Evolutionary conservation across 352 stramenopile genomes (phyloP), one percentile per base, ranked within the genome.

Genomic region (Phytophthora podocarpi): DNA sequence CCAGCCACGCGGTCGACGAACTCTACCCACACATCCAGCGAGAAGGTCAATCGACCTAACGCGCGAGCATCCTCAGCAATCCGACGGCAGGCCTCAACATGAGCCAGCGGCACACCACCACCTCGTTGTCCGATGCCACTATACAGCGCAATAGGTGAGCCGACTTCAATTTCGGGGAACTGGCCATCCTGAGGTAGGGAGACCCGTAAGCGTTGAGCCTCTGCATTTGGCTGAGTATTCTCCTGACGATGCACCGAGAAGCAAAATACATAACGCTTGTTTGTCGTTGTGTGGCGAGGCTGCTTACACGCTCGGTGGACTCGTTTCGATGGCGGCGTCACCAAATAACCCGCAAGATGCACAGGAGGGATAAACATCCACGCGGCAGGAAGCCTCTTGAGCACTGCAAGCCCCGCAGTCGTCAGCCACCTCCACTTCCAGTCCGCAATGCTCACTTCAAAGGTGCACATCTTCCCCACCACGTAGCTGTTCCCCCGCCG

Each of bases 1-100:
- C 82, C 81, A 9, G 68, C 72, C 5, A 74, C 55, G 1, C 69
- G 64, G 26, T 94, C 82, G 4, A 92, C 84, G 8, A 71, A 78
- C 35, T 94, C 85, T 15, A 92, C 56, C 85, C 85, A 94, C 49
- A 86, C 68, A n/a, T 77, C 69, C 3, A 91, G 59, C 11, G 72
- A 76, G 23, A 92, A 92, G 20, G 52, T 63, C 42, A 90, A 67
- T 37, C 60, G 72, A 15, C 35, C 49, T 12, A 90, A 52, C 20
- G 65, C 59, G 12, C 48, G 48, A 36, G 59, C 55, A 54, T 74
- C 48, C 16, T 62, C 42, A 4, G 41, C 65, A 46, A 74, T 67
- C 3, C 37, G 47, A 21, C 54, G 53, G 31, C 65, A 74, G 5
- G 59, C 59, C n/a, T 70, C 59, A 1, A 43, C 65, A 30, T 70